Conservation (phyloP, 768 basidiomycete species). For the Guyanaporus albipodus region DNA sequence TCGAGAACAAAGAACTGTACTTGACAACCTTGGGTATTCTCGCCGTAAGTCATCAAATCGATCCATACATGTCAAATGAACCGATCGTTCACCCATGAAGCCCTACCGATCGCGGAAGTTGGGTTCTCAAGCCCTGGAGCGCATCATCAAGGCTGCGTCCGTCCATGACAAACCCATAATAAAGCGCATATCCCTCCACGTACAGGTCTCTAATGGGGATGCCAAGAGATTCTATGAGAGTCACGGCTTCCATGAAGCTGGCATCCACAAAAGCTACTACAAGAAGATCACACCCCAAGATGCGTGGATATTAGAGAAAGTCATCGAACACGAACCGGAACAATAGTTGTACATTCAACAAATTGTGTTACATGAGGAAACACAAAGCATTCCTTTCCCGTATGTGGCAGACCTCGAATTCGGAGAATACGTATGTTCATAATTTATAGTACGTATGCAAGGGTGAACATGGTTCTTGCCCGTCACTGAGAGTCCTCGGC, state of each 20-base stretch:
- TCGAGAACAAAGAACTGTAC: constrained; percentile 66
- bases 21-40: constrained; percentile 92
- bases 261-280: constrained; percentile 74
- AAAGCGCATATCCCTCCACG: constrained; percentile 74
- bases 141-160: constrained; percentile 61
- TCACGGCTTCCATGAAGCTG: constrained; percentile 72
- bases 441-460: constrained; percentile 29
- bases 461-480: constrained; percentile 20
- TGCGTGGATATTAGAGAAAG: constrained; percentile 83
- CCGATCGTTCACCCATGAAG: constrained; percentile 36
- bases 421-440: constrained; percentile 23
- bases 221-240: constrained; percentile 82
- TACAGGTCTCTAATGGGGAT: constrained; percentile 74
- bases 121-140: constrained; percentile 68
- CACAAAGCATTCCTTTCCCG: constrained; percentile 1
- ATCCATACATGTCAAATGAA: constrained; percentile 10
- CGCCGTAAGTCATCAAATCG: constrained; percentile 51
- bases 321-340: constrained; percentile 32
- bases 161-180: constrained; percentile 59
- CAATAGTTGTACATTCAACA: constrained; percentile 22
- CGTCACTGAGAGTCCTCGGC: constrained; percentile 10
- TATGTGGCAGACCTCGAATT: constrained; percentile 14
- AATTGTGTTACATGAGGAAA: constrained; percentile 25
- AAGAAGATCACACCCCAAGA: constrained; percentile 82
- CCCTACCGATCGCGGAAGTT: constrained; percentile 81